Base-by-base conservation (phyloP, 495 filamentous ascomycete genomes). In the Parachaetomium inaequale region DNA sequence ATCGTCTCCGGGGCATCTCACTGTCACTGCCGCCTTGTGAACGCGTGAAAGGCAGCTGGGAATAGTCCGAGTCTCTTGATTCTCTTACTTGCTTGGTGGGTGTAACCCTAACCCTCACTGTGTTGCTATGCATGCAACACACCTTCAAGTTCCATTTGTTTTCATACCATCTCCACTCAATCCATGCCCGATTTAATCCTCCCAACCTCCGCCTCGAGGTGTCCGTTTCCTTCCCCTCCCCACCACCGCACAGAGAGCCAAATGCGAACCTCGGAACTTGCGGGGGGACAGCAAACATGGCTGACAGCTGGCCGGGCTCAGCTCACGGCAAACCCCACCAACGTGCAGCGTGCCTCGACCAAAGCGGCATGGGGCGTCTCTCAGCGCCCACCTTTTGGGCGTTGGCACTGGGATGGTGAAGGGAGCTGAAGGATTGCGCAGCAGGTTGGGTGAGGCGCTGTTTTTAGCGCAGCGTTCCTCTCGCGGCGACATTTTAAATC, bases 381-480 rank as follows among this genome's bases (percentile, higher is more conserved):
- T 43, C 54, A 58, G 55, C 55, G 25, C 3, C 55, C 21, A 7
- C 43, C 31, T 25, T 19, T 49, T 49, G 56, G 29, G 26, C 11
- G 56, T 50, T 49, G 56, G 43, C 59, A 42, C 32, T 42, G 49
- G 49, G 26, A 55, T 61, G 32, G 25, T 50, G 62, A 32, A 31
- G 25, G 40, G 23, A 31, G 56, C 57, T 60, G 59, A 62, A 34
- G 26, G 31, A 19, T 8, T 19, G 43, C 15, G 23, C 31, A n/a
- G 19, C 43, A 21, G 43, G 19, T 45, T 7, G 31, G 23, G 7
- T 19, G 32, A 36, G 31, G 56, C 43, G 43, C 56, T 38, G 56
- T 6, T n/a, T 32, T 19, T 40, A n/a, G 40, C 55, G 28, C 8
- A 43, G 17, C 36, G 14, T 56, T 40, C 23, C 6, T 54, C 7